Percentiles rank a stretch among this genome's conserved stretches.
Evolutionary conservation across 306 rosid genomes (phyloP).

Genomic region (Malus asiatica): DNA sequence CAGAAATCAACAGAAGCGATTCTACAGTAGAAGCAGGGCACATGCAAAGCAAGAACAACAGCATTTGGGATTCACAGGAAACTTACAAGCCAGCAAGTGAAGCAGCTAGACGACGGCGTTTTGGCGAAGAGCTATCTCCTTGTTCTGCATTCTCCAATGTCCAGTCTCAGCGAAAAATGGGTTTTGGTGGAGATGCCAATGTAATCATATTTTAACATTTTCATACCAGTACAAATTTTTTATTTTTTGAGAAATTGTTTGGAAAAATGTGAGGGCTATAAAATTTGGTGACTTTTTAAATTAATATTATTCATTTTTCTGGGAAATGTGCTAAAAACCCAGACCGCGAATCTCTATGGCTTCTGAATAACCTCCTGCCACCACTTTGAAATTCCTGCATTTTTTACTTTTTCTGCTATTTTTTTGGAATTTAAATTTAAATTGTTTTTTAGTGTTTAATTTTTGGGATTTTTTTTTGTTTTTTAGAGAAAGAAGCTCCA

Average conservation of each 20-base stretch:
- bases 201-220: neutral
- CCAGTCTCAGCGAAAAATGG: neutral
- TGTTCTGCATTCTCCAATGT: neutral
- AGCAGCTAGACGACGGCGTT: conserved; percentile 4
- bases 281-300: neutral
- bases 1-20: conserved; percentile 2
- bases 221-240: neutral
- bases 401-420: neutral
- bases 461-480: neutral
- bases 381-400: conserved; percentile 2
- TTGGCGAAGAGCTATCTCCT: neutral
- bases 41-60: neutral
- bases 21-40: neutral
- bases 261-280: conserved; percentile 1
- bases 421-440: neutral
- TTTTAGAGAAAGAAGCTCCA: neutral
- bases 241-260: neutral
- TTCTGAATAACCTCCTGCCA: conserved; percentile 2
- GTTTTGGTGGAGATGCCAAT: neutral
- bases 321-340: conserved; percentile 2
- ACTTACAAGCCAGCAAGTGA: neutral
- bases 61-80: neutral
- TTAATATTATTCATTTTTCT: neutral
- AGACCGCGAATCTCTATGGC: conserved; percentile 4
- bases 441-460: neutral